Base-by-base conservation (phyloP, 352 stramenopile species). In the Detonula confervacea region DNA sequence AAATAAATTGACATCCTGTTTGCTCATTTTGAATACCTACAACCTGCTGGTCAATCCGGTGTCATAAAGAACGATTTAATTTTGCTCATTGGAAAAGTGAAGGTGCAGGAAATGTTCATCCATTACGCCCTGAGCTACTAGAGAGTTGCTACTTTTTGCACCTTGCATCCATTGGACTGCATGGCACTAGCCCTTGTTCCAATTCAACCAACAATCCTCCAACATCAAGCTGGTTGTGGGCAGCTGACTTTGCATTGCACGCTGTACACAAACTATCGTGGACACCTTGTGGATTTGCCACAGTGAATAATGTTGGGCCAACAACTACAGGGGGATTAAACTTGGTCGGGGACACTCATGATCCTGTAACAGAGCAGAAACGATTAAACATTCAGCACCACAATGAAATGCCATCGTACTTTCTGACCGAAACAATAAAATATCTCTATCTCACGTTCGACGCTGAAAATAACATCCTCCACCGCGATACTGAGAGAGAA, bases 381-480 rank as follows among this genome's bases (percentile, higher is more conserved):
- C 55, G 61, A 24, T 35, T 76, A 60, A 96, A 93, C 18, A 86
- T 96, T 4, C 83, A 92, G 1, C 91, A 99, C 7, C 90, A 97
- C 29, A 95, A 99, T 72, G 95, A 97, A 74, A 99, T 99, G 98
- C 96, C 98, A 72, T 98, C 95, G 62, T 99, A 98, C 69, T 99
- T 99, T 75, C 88, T 99, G 0, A 97, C 94, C 1, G 98, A 99
- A 90, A 99, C 97, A 2, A 90, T 98, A 30, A 99, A 99, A 86
- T 99, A 99, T 79, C 77, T 99, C 14, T 99, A 98, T 87, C 77
- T 99, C 29, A 95, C 98, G 24, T 99, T 99, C 87, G 97, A 98
- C 59, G 95, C 98, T 46, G 95, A 95, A 22, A 96, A 98, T 57
- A 95, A 97, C 66, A 84, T 98, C 27, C 79, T 93, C 60, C 77